Conservation (phyloP, 163 green algal species). For the Chlorella variabilis region DNA sequence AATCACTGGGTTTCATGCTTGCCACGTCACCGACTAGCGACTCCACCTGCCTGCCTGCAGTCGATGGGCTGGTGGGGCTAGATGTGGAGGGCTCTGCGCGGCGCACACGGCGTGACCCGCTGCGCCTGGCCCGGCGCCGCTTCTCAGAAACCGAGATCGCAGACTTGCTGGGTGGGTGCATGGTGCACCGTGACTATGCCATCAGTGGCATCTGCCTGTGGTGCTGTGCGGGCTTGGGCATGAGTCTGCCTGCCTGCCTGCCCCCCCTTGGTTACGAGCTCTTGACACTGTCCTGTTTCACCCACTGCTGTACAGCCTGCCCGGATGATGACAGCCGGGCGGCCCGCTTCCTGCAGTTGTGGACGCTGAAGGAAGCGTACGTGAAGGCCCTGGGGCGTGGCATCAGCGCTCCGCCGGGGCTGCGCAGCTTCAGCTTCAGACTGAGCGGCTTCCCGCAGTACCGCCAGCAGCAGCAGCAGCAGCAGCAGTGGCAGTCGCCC, state of each 20-base stretch:
- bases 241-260: no score
- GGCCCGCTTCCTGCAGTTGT: slow-evolving; percentile 76
- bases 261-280: no score
- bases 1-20: background rate
- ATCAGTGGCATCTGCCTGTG: no score
- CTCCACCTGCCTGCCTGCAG: background rate
- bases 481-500: background rate
- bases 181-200: no score
- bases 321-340: slow-evolving; percentile 33
- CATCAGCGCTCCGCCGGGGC: slow-evolving; percentile 62
- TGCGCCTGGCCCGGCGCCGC: slow-evolving; percentile 67
- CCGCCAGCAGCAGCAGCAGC: background rate
- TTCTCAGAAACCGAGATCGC: slow-evolving; percentile 63
- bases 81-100: slow-evolving; percentile 67
- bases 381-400: slow-evolving; percentile 86
- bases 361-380: slow-evolving; percentile 91
- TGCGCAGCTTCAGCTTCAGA: slow-evolving; percentile 66
- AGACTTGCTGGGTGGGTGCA: slow-evolving; percentile 23
- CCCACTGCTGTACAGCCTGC: slow-evolving; percentile 35
- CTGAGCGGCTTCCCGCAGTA: slow-evolving; percentile 13
- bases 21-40: background rate
- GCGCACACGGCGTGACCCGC: slow-evolving; percentile 35
- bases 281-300: no score
- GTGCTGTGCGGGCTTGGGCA: no score
- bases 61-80: slow-evolving; percentile 59